Percentiles rank a stretch among this genome's conserved stretches.
Conservation (phyloP, 148 eudicot species). For the Euryodendron excelsum region DNA sequence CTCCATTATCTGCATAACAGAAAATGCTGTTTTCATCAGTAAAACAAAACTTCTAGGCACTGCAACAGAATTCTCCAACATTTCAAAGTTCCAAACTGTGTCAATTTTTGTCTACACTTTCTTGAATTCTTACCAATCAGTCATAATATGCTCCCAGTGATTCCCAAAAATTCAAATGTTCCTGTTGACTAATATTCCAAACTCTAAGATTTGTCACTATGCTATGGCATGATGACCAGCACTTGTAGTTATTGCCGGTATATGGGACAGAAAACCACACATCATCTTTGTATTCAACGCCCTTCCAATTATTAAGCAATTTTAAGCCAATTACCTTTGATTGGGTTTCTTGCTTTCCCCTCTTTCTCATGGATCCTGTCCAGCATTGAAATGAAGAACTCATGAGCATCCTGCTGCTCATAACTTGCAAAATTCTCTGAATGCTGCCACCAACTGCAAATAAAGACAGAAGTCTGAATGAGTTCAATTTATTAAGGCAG, state of each 20-base stretch:
- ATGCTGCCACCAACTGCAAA: slow-evolving; percentile 72
- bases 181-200: background rate
- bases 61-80: background rate
- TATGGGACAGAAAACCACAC: no score
- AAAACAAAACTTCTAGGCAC: background rate
- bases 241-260: no score
- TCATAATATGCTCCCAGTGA: no score
- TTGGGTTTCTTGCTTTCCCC: slow-evolving; percentile 32
- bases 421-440: slow-evolving; percentile 60
- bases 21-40: slow-evolving; percentile 8
- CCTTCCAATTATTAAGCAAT: background rate
- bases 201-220: background rate
- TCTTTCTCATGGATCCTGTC: slow-evolving; percentile 64
- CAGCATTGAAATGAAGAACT: slow-evolving; percentile 62
- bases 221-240: background rate
- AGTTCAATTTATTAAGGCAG: background rate
- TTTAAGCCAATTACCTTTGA: slow-evolving; percentile 24
- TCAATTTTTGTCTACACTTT: no score
- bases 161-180: background rate
- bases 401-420: slow-evolving; percentile 80
- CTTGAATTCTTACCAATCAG: no score
- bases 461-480: slow-evolving; percentile 14
- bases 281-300: background rate
- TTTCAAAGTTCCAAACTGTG: no score
- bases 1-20: slow-evolving; percentile 43